phyloP scores from a whole-genome alignment of 306 rosid genomes.

The Trifolium fragiferum region DNA sequence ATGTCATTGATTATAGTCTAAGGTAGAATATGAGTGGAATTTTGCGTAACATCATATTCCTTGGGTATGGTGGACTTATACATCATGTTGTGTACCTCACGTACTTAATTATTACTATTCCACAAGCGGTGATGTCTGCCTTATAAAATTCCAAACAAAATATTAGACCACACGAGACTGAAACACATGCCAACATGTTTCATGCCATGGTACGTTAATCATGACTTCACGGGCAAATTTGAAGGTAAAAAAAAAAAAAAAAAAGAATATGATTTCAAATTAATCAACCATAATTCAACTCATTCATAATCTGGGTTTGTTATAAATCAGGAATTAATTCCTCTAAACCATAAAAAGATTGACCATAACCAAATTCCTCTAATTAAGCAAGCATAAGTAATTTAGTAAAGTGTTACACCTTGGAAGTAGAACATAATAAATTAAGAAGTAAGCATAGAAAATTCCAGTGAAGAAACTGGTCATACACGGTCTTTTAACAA shows the following conservation, averaged over 20 bases:
- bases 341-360: not conserved
- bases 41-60: constrained; percentile 45
- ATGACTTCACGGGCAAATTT: constrained; percentile 38
- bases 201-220: constrained; percentile 22
- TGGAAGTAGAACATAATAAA: constrained; percentile 41
- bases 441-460: constrained; percentile 42
- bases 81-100: constrained; percentile 43
- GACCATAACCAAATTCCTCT: not conserved
- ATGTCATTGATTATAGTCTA: not conserved
- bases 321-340: constrained; percentile 30
- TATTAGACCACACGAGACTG: constrained; percentile 35
- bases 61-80: constrained; percentile 46
- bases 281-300: constrained; percentile 12
- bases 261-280: too few species aligned
- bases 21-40: constrained; percentile 44
- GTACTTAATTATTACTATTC: constrained; percentile 43
- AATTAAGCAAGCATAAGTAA: not conserved
- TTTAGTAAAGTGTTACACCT: constrained; percentile 33
- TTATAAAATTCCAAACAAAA: constrained; percentile 33
- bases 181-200: constrained; percentile 30
- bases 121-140: not conserved
- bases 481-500: constrained; percentile 50
- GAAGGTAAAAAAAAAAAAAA: not conserved
- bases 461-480: constrained; percentile 53
- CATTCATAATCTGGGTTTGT: constrained; percentile 14